A percentile compares a stretch with the other conserved stretches of the same genome.
Evolutionary conservation across 257 asterid species (phyloP).

Genomic region (Solanum appendiculatum): DNA sequence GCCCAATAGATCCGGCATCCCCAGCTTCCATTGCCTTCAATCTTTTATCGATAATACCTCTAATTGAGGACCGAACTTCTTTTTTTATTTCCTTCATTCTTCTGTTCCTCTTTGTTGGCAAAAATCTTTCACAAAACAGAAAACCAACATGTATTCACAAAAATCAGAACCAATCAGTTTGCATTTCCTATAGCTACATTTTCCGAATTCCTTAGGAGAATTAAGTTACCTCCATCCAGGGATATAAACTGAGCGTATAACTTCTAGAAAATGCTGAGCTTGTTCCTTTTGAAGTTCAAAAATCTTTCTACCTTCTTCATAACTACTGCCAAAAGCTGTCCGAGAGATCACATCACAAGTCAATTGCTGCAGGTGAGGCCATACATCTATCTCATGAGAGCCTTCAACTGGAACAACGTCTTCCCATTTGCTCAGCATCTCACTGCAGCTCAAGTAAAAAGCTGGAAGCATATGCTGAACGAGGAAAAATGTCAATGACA

Average conservation of each 20-base stretch:
- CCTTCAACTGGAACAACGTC: neutral
- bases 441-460: constrained; percentile 19
- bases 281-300: constrained; percentile 27
- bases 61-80: constrained; percentile 9
- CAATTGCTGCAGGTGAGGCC: constrained; percentile 31
- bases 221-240: constrained; percentile 11
- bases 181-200: neutral
- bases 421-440: constrained; percentile 15
- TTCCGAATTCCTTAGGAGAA: neutral
- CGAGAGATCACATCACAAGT: constrained; percentile 30
- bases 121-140: constrained; percentile 4
- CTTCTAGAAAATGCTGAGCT: neutral
- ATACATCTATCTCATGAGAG: constrained; percentile 7
- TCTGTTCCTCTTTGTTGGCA: constrained; percentile 32
- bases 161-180: neutral
- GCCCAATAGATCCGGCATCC: constrained; percentile 5
- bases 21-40: constrained; percentile 13
- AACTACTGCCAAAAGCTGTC: constrained; percentile 43
- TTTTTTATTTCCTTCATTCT: constrained; percentile 3
- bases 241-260: neutral
- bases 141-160: neutral
- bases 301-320: constrained; percentile 33
- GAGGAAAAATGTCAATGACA: neutral
- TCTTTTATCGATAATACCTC: constrained; percentile 23
- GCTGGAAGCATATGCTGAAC: constrained; percentile 34